Evolutionary conservation across 306 rosid species (phyloP), one percentile per base, ranked within the genome.

Genomic region (Morella rubra): DNA sequence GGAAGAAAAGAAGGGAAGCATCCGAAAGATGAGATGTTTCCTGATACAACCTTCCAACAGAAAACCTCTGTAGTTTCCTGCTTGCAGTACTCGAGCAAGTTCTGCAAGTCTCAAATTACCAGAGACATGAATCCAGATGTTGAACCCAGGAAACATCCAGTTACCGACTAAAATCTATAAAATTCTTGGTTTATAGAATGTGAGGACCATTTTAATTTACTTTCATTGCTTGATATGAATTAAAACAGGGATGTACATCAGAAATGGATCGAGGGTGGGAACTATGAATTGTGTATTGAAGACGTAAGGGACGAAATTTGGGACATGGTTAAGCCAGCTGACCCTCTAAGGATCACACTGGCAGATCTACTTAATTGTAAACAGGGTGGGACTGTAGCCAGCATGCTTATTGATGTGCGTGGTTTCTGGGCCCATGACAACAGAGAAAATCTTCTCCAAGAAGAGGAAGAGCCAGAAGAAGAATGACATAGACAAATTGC

Each of bases 381-480:
- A 81, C 99, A 96, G 78, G 99, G 99, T 5, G 99, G 99, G n/a
- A 96, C 99, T 19, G 97, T 96, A 3, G 99, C 98, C 53, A 92
- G 99, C 84, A 92, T 96, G 98, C 93, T 96, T 41, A 92, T 96
- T 40, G 99, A 96, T 49, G 98, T 96, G 81, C 99, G 97, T 8
- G 99, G 98, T 76, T 96, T 96, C 79, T 96, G 99, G 99, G 99
- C 99, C 24, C 99, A 96, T 79, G 99, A 96, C 90, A 96, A 96
- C 65, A 87, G 99, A 91, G 99, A 96, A 84, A 96, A 91, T 81
- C 98, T 96, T 81, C 97, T 96, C 69, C 98, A 96, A 85, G 99
- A 95, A 80, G 99, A 95, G 82, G 98, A 95, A 80, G 99, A 96
- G 81, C 98, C 98, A 4, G 97, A 92, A 74, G 99, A 95, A 83